Evolutionary conservation across 129 eudicot genomes (phyloP).

Genomic region (Lactuca saligna): DNA sequence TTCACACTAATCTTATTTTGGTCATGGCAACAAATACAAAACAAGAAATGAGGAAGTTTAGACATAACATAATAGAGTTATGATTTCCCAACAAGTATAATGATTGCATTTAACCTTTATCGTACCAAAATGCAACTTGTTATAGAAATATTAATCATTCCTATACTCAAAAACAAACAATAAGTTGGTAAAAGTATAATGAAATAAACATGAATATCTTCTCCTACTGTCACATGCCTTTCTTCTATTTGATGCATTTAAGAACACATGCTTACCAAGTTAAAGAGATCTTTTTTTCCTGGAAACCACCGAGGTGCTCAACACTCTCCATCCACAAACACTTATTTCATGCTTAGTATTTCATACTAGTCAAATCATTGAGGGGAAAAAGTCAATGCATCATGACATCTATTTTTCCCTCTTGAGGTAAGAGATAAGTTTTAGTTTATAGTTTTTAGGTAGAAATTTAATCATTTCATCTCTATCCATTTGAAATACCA

Average conservation of each 20-base stretch:
- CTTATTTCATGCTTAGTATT: neutral
- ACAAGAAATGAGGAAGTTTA: neutral
- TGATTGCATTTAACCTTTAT: neutral
- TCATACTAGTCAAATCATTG: neutral
- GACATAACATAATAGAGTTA: neutral
- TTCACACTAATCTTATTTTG: neutral
- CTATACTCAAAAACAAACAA: neutral
- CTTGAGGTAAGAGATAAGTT: neutral
- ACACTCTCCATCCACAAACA: too few relatives aligned
- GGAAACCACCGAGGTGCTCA: too few relatives aligned
- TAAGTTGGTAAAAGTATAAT: neutral
- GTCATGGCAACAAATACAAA: neutral
- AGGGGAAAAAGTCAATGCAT: neutral
- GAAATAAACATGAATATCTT: neutral
- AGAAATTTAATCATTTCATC: neutral
- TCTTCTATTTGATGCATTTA: too few relatives aligned
- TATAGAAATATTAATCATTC: neutral
- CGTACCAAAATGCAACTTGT: neutral
- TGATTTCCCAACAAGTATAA: neutral
- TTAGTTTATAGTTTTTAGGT: neutral
- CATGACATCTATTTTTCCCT: neutral
- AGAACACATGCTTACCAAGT: too few relatives aligned
- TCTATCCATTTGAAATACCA: neutral
- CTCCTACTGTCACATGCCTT: too few relatives aligned
- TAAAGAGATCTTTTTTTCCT: too few relatives aligned